These are phyloP conservation scores for Claviceps digitariae DNA, from an alignment of 2,329 filamentous ascomycete species.

Conservation along the genomic window DNA sequence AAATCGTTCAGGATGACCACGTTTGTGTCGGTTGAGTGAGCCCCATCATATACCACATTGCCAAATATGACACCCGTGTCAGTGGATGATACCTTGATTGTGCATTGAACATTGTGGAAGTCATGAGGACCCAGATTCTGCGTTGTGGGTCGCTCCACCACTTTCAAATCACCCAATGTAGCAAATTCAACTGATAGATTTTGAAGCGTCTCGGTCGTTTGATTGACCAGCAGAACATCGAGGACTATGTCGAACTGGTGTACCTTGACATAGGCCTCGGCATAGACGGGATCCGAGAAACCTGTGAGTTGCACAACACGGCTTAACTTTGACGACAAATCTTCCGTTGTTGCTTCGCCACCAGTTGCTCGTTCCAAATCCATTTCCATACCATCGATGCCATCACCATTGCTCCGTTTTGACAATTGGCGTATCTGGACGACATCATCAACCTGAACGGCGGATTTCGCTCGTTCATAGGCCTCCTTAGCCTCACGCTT, in stretches of 20 bases:
- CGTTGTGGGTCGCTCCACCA: slow-evolving; percentile 89
- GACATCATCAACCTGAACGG: slow-evolving; percentile 90
- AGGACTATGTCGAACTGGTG: slow-evolving; percentile 98
- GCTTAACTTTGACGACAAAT: slow-evolving; percentile 85
- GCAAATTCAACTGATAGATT: slow-evolving; percentile 97
- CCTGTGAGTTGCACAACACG: slow-evolving; percentile 94
- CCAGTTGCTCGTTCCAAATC: slow-evolving; percentile 92
- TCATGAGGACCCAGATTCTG: slow-evolving; percentile 92
- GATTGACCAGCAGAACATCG: slow-evolving; percentile 92
- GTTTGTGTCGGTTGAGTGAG: slow-evolving; percentile 82
- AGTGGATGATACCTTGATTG: slow-evolving; percentile 95
- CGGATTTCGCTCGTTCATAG: slow-evolving; percentile 80
- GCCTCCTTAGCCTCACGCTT: slow-evolving; percentile 94
- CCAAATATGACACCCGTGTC: slow-evolving; percentile 98
- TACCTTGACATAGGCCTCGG: slow-evolving; percentile 97
- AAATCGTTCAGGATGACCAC: slow-evolving; percentile 97
- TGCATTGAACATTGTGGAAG: slow-evolving; percentile 96
- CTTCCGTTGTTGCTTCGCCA: slow-evolving; percentile 70
- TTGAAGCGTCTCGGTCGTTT: slow-evolving; percentile 90
- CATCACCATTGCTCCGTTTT: slow-evolving; percentile 77
- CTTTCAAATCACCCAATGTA: slow-evolving; percentile 94
- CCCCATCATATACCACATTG: slow-evolving; percentile 93
- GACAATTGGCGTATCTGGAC: slow-evolving; percentile 85
- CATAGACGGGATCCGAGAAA: slow-evolving; percentile 96
- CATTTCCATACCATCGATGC: slow-evolving; percentile 70